These are phyloP conservation scores for Rhododendron ferrugineum DNA, from an alignment of 148 eudicot species.

Conservation along the genomic window DNA sequence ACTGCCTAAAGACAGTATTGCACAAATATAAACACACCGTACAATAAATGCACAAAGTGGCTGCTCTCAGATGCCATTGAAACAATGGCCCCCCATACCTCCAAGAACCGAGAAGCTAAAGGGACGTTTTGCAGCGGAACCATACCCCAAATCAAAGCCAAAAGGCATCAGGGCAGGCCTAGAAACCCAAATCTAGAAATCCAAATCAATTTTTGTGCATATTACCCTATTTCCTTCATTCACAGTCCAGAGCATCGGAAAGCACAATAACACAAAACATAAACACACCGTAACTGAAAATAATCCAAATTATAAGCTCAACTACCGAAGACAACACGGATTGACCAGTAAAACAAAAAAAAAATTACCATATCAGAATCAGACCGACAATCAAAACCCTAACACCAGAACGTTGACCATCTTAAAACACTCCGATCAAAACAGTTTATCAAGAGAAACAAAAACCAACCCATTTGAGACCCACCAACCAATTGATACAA, in stretches of 20 bases:
- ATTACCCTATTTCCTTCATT: background rate
- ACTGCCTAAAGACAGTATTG: background rate
- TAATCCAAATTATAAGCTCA: background rate
- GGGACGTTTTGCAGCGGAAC: background rate
- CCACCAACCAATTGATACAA: background rate
- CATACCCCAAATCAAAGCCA: background rate
- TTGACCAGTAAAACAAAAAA: background rate
- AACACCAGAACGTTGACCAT: background rate
- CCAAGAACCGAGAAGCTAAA: background rate
- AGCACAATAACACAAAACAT: background rate
- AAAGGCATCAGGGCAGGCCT: no score
- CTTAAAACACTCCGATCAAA: background rate
- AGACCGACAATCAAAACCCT: conserved; percentile 11
- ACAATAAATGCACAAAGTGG: no score
- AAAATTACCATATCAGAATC: background rate
- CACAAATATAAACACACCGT: background rate
- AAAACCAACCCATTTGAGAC: background rate
- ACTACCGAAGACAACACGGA: background rate
- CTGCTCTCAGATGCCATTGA: no score
- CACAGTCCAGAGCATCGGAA: background rate
- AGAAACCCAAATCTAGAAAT: no score
- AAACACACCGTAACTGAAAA: background rate
- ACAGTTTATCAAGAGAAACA: background rate
- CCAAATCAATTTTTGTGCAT: background rate
- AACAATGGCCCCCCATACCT: no score